Conservation (phyloP, 108 stramenopile species). For the Cyclostephanos tholiformis region DNA sequence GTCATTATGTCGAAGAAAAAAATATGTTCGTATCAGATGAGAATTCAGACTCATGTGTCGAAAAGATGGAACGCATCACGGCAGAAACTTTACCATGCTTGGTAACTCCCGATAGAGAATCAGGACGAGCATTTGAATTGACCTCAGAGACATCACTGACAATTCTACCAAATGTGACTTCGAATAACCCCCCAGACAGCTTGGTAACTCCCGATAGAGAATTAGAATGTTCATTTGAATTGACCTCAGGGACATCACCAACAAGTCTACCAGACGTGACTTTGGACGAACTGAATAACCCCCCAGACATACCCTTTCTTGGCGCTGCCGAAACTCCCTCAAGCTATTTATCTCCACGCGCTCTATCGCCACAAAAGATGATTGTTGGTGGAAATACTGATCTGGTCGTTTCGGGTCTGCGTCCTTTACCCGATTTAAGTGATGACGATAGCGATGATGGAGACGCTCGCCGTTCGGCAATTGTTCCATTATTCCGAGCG, state of each 20-base stretch:
- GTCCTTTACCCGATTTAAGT: not conserved
- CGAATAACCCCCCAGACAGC: not conserved
- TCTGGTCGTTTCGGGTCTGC: not conserved
- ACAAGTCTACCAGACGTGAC: not conserved
- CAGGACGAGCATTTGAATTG: not conserved
- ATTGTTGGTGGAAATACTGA: not conserved
- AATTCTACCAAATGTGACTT: not conserved
- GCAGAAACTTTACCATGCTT: not conserved
- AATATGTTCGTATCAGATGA: not conserved
- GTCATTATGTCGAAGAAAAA: not conserved
- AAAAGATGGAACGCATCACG: not conserved
- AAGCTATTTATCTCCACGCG: not conserved
- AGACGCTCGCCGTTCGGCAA: not conserved
- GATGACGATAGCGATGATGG: constrained; percentile 19
- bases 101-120: not conserved
- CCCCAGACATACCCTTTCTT: not conserved
- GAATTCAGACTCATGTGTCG: not conserved
- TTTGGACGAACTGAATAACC: not conserved
- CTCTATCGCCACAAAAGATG: not conserved
- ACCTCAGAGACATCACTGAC: not conserved
- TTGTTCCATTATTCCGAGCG: constrained; percentile 23
- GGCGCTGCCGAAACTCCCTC: not conserved
- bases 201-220: not conserved
- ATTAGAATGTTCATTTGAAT: not conserved
- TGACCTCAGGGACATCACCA: not conserved